Evolutionary conservation across 2,329 filamentous ascomycete genomes (phyloP).

Genomic region (Verticillium isaacii): DNA sequence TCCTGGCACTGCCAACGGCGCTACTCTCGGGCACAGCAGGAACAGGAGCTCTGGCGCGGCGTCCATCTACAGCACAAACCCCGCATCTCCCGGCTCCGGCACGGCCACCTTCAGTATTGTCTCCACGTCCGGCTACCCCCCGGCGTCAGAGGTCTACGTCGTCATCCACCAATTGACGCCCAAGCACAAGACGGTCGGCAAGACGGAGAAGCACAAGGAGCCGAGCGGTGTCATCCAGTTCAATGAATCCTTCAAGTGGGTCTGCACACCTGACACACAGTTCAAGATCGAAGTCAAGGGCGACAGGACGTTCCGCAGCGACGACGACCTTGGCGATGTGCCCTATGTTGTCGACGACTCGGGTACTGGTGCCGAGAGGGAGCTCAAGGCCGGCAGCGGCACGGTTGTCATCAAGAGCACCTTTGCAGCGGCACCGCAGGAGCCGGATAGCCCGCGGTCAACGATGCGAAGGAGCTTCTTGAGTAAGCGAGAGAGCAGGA

Average conservation of each 20-base stretch:
- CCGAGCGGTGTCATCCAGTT: constrained; percentile 61
- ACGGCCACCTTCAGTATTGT: constrained; percentile 77
- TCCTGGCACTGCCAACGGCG: constrained; percentile 28
- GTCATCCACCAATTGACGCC: constrained; percentile 61
- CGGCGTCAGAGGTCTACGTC: constrained; percentile 74
- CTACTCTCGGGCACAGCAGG: constrained; percentile 36
- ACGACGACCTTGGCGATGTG: constrained; percentile 78
- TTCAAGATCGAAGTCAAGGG: constrained; percentile 86
- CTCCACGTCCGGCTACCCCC: constrained; percentile 72
- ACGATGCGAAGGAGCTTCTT: constrained; percentile 49
- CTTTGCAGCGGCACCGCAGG: constrained; percentile 53
- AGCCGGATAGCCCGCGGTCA: constrained; percentile 39
- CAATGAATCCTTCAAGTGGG: constrained; percentile 74
- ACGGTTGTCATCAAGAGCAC: constrained; percentile 68
- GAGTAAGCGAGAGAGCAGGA: constrained; percentile 49
- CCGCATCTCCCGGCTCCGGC: constrained; percentile 59
- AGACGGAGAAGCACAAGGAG: constrained; percentile 86
- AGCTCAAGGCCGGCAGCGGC: constrained; percentile 68
- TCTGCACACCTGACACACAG: constrained; percentile 74
- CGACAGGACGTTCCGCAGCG: constrained; percentile 77
- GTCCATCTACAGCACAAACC: constrained; percentile 61
- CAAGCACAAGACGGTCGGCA: constrained; percentile 77
- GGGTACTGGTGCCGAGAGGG: constrained; percentile 63
- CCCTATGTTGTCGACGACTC: constrained; percentile 90
- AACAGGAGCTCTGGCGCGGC: constrained; percentile 58